These are phyloP conservation scores for Citrullus amarus DNA, from an alignment of 306 rosid species.

Conservation along the genomic window DNA sequence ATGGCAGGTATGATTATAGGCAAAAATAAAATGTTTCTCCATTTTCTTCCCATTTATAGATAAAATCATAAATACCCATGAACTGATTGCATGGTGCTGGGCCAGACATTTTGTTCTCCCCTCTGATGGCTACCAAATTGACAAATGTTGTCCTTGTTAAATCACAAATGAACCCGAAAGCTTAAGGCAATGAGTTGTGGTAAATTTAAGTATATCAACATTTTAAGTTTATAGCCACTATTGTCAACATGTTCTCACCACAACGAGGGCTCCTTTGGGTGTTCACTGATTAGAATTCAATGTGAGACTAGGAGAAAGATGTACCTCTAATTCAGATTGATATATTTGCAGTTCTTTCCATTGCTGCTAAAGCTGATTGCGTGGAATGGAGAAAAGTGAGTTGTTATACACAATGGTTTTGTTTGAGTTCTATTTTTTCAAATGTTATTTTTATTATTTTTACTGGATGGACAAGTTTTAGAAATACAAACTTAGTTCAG, in stretches of 20 bases:
- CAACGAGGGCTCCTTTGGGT: background rate
- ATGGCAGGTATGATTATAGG: background rate
- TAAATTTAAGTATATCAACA: no score
- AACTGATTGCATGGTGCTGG: background rate
- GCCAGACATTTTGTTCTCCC: background rate
- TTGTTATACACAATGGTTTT: background rate
- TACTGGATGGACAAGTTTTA: background rate
- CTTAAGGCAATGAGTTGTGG: no score
- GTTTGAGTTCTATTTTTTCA: background rate
- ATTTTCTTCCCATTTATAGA: background rate
- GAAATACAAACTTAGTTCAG: background rate
- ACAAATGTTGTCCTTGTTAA: background rate
- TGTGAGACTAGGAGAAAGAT: background rate
- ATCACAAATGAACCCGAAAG: no score
- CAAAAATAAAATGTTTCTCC: background rate
- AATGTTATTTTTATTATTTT: background rate
- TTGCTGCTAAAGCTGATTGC: slow-evolving; percentile 83
- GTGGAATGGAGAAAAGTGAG: slow-evolving; percentile 87
- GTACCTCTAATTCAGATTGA: slow-evolving; percentile 1
- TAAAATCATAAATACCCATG: background rate
- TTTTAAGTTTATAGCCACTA: background rate
- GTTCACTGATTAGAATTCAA: background rate
- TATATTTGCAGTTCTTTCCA: slow-evolving; percentile 77
- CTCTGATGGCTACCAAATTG: background rate
- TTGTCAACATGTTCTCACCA: background rate